A percentile compares a stretch with the other conserved stretches of the same genome.
Evolutionary conservation across 225 moss, liverwort and hornwort genomes (phyloP).

Genomic region (Polytrichum formosum): DNA sequence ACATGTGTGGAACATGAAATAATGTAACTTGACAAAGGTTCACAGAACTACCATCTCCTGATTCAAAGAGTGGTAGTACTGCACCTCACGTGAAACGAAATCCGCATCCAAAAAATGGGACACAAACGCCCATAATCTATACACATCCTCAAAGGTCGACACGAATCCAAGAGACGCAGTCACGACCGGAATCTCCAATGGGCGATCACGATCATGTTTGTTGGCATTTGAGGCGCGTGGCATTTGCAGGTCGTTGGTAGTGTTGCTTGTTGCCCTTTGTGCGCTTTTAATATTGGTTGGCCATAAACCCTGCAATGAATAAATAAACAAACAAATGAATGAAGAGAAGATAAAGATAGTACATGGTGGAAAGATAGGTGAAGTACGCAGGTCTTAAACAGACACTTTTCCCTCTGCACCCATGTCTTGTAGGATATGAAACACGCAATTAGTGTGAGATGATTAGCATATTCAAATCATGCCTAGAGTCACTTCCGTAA

Average conservation of each 20-base stretch:
- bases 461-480: no score
- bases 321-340: background rate
- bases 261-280: slow-evolving; percentile 13
- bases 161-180: slow-evolving; percentile 81
- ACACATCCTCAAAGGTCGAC: slow-evolving; percentile 91
- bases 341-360: no score
- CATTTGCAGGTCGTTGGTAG: slow-evolving; percentile 26
- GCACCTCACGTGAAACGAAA: slow-evolving; percentile 87
- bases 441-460: no score
- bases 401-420: no score
- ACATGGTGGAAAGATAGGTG: no score
- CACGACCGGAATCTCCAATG: slow-evolving; percentile 73
- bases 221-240: slow-evolving; percentile 42
- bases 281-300: slow-evolving; percentile 18
- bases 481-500: no score
- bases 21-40: no score
- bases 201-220: slow-evolving; percentile 30
- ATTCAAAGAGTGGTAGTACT: slow-evolving; percentile 92
- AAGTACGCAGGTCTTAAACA: no score
- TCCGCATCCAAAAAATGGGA: slow-evolving; percentile 98
- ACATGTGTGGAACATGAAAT: no score
- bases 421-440: no score
- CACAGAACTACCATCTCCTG: slow-evolving; percentile 83
- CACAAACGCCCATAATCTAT: slow-evolving; percentile 87
- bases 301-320: slow-evolving; percentile 33